phyloP scores from a whole-genome alignment of 495 filamentous ascomycete species.

The Aspergillus nanangensis region DNA sequence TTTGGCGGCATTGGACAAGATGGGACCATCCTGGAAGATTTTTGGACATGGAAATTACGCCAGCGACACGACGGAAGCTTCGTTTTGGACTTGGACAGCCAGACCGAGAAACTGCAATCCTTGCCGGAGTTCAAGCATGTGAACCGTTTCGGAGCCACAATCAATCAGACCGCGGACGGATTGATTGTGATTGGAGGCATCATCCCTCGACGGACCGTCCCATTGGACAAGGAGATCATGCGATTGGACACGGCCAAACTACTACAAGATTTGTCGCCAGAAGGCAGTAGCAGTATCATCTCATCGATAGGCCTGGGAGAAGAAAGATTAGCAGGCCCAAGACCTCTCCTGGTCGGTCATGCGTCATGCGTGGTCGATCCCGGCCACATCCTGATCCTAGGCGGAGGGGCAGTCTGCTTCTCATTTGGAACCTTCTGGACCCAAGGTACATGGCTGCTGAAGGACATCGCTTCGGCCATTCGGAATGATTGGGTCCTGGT shows the following conservation, averaged over 20 bases:
- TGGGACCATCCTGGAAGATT: constrained; percentile 53
- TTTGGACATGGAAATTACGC: constrained; percentile 52
- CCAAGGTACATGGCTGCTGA: constrained; percentile 48
- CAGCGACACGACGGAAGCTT: constrained; percentile 18
- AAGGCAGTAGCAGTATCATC: constrained; percentile 12
- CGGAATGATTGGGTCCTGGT: constrained; percentile 21
- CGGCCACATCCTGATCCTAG: constrained; percentile 55
- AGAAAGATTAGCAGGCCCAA: constrained; percentile 17
- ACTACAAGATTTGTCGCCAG: constrained; percentile 6
- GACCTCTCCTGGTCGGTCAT: constrained; percentile 66
- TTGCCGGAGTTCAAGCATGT: constrained; percentile 19
- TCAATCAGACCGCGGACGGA: constrained; percentile 29
- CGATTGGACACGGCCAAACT: constrained; percentile 19
- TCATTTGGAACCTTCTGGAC: constrained; percentile 82
- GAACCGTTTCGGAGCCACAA: constrained; percentile 28
- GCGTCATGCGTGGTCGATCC: constrained; percentile 44
- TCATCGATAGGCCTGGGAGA: constrained; percentile 19
- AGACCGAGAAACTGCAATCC: constrained; percentile 16
- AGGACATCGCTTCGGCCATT: constrained; percentile 8
- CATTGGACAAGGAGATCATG: constrained; percentile 32
- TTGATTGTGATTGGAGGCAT: constrained; percentile 41
- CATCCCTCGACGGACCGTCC: constrained; percentile 24
- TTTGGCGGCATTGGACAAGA: constrained; percentile 61
- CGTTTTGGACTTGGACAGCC: constrained; percentile 21
- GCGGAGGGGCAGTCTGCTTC: constrained; percentile 86